Evolutionary conservation across 129 eudicot species (phyloP), one percentile per base, ranked within the genome.

Genomic region (Deinandra increscens): DNA sequence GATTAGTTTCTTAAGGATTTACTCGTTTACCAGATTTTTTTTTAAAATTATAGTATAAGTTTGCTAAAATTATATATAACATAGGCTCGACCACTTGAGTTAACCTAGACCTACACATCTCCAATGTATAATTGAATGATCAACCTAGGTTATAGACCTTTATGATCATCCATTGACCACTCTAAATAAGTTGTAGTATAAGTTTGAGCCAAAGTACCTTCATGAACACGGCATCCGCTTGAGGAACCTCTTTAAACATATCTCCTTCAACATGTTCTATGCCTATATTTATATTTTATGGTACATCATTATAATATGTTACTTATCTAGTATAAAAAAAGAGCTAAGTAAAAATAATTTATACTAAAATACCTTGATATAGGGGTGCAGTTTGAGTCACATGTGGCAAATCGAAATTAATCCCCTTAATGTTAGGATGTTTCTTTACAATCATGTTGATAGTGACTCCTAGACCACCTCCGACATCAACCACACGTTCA

Each of bases 171-270:
- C 15, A 17, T 60, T 36, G 62, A 5, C 37, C 6, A 62, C 13
- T 0, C 48, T 46, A 1, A 37, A 38, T 9, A 5, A 4, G 39
- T 7, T 38, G n/a, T 13, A 18, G 41, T 6, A n/a, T 5, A 70
- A 0, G n/a, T 10, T 26, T 26, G n/a, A 18, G 44, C 3, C 4
- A 19, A 44, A 4, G 50, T 39, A 84, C 90, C 90, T 84, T 87
- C 87, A 87, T 82, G 17, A 87, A 79, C 7, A 84, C 78, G 22
- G 80, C 86, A 53, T 84, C 87, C 13, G 74, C 84, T 38, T 55
- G 36, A 1, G 88, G 90, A 71, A 87, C 81, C 14, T 75, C 68
- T 45, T 76, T 69, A 77, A 83, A 84, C 89, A 84, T 84, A 75
- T 84, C 86, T 45, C 89, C 89, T 18, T 70, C 82, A 22, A 81